phyloP scores from a whole-genome alignment of 495 filamentous ascomycete species.

The Aspergillus nidulans region DNA sequence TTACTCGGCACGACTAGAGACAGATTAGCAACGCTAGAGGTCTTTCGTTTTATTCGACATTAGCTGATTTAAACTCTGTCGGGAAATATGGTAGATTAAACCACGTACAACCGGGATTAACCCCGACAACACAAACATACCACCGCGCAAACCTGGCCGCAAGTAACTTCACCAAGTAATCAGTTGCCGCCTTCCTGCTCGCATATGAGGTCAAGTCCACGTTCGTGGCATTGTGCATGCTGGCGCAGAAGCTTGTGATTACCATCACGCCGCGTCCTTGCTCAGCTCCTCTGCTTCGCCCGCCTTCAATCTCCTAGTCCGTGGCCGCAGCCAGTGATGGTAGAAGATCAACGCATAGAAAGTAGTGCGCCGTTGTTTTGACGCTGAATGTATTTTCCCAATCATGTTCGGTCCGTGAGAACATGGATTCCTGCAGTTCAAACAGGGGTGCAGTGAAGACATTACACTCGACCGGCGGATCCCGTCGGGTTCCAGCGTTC shows the following conservation, averaged over 20 bases:
- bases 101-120: conserved; percentile 47
- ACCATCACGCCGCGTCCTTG: conserved; percentile 39
- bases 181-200: conserved; percentile 41
- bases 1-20: conserved; percentile 40
- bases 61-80: too few relatives aligned
- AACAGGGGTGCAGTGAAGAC: conserved; percentile 31
- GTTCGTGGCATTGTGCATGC: conserved; percentile 46
- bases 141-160: conserved; percentile 39
- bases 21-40: not conserved
- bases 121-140: conserved; percentile 39
- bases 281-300: conserved; percentile 22
- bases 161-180: conserved; percentile 40
- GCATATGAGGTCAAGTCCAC: conserved; percentile 45
- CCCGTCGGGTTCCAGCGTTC: conserved; percentile 42
- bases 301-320: conserved; percentile 2
- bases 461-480: conserved; percentile 35
- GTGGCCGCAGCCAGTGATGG: conserved; percentile 33
- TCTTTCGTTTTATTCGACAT: not conserved
- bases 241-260: conserved; percentile 41
- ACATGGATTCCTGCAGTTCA: conserved; percentile 40
- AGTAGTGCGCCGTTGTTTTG: conserved; percentile 44
- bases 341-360: conserved; percentile 37
- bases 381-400: conserved; percentile 39
- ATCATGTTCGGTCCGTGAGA: conserved; percentile 27
- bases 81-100: too few relatives aligned